Percentiles rank a stretch among this genome's conserved stretches.
These are phyloP conservation scores for Emmonsiellopsis sp. DNA, from an alignment of 2,329 filamentous ascomycete genomes.

Conservation along the genomic window DNA sequence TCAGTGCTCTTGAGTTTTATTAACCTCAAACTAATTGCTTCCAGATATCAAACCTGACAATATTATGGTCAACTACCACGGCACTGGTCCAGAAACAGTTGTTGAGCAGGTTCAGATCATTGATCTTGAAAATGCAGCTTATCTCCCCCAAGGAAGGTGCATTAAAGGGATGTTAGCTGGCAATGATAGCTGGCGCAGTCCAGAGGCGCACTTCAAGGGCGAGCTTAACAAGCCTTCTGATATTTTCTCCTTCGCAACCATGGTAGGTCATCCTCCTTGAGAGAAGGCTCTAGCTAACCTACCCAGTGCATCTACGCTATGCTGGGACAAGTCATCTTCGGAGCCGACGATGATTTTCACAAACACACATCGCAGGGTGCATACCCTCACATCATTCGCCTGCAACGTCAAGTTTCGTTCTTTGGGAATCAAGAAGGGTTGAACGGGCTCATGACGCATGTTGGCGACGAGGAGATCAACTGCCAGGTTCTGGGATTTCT, in stretches of 20 bases:
- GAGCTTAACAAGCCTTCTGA: constrained; percentile 23
- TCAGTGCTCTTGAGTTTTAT: neutral
- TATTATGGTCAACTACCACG: constrained; percentile 25
- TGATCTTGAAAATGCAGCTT: constrained; percentile 25
- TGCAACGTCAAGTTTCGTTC: constrained; percentile 39
- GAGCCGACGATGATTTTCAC: constrained; percentile 25
- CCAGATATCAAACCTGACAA: constrained; percentile 31
- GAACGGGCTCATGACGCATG: constrained; percentile 28
- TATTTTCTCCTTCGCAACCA: constrained; percentile 24
- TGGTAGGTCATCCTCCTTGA: constrained; percentile 14
- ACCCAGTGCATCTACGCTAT: constrained; percentile 39
- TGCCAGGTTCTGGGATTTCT: constrained; percentile 23
- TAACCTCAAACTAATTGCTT: constrained; percentile 4
- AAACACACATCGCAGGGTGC: constrained; percentile 29
- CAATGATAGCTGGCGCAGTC: constrained; percentile 27
- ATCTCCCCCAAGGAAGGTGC: constrained; percentile 23
- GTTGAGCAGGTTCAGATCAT: constrained; percentile 20
- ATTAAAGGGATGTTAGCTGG: constrained; percentile 20
- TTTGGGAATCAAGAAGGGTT: constrained; percentile 37
- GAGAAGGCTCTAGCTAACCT: constrained; percentile 4
- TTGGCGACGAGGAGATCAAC: constrained; percentile 24
- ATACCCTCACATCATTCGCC: constrained; percentile 25
- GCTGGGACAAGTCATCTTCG: constrained; percentile 34
- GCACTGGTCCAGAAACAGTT: constrained; percentile 8
- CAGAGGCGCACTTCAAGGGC: constrained; percentile 22